Conservation (phyloP, 345 rosid species). For the Eucalyptus tenuipes region DNA sequence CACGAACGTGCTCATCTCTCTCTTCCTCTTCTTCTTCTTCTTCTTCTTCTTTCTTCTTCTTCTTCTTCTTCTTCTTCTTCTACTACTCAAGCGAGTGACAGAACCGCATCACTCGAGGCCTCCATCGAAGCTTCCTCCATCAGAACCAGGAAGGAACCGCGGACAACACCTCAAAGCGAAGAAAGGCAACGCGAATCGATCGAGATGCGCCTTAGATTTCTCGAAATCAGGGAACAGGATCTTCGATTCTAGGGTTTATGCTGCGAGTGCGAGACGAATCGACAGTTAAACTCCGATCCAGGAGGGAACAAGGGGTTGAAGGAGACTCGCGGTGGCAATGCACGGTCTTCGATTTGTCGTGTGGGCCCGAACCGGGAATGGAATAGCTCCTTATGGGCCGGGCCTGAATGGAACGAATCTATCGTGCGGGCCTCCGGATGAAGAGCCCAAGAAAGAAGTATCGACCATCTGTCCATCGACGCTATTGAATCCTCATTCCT, state of each 20-base stretch:
- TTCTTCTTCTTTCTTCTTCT: no score
- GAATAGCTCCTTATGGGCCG: neutral
- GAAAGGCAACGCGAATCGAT: neutral
- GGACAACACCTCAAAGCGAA: neutral
- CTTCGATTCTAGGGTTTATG: neutral
- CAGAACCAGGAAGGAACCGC: neutral
- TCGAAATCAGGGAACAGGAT: neutral
- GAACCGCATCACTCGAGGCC: neutral
- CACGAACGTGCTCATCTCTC: constrained; percentile 23
- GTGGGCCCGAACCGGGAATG: neutral
- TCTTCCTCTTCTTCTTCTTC: neutral
- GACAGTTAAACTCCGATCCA: neutral
- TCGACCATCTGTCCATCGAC: neutral
- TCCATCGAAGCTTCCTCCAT: neutral
- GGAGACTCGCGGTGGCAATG: neutral
- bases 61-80: no score
- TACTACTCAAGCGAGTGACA: neutral
- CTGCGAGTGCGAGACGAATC: neutral
- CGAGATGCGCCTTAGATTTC: neutral
- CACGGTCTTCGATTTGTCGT: neutral
- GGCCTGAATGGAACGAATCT: neutral
- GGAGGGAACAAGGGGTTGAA: neutral
- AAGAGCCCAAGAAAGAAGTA: neutral
- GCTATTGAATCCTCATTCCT: neutral
- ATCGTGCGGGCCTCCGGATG: neutral